Evolutionary conservation across 495 filamentous ascomycete species (phyloP).

Genomic region (Annulohypoxylon moriforme): DNA sequence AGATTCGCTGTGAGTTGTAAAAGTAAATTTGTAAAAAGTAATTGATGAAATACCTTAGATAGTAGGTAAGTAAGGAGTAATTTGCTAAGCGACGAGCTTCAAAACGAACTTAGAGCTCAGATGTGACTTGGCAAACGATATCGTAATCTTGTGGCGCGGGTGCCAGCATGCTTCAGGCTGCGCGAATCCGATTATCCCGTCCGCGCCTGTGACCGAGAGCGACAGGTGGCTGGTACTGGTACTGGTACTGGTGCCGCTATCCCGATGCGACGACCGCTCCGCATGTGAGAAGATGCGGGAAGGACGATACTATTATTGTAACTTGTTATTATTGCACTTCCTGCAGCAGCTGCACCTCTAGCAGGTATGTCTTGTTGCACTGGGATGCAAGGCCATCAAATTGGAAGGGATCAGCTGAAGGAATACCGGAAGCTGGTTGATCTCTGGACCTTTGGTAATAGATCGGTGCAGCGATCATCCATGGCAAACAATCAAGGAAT

Average conservation of each 20-base stretch:
- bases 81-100: conserved; percentile 7
- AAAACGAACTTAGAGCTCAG: neutral
- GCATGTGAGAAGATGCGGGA: conserved; percentile 7
- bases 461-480: conserved; percentile 40
- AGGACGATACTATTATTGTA: conserved; percentile 25
- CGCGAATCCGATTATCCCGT: neutral
- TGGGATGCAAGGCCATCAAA: conserved; percentile 23
- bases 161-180: conserved; percentile 11
- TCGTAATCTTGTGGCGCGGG: conserved; percentile 20
- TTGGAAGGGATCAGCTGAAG: conserved; percentile 35
- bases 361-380: conserved; percentile 13
- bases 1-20: neutral
- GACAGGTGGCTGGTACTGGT: neutral
- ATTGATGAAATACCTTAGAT: too few relatives aligned
- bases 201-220: neutral
- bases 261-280: conserved; percentile 8
- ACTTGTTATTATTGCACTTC: conserved; percentile 1
- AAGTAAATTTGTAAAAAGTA: too few relatives aligned
- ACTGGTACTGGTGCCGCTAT: conserved; percentile 15
- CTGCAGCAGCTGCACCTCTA: neutral
- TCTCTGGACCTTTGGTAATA: conserved; percentile 17
- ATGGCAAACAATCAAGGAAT: conserved; percentile 13
- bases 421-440: conserved; percentile 26
- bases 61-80: neutral
- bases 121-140: conserved; percentile 5